phyloP scores from a whole-genome alignment of 2,329 filamentous ascomycete species.

The Aspergillus intermedius region DNA sequence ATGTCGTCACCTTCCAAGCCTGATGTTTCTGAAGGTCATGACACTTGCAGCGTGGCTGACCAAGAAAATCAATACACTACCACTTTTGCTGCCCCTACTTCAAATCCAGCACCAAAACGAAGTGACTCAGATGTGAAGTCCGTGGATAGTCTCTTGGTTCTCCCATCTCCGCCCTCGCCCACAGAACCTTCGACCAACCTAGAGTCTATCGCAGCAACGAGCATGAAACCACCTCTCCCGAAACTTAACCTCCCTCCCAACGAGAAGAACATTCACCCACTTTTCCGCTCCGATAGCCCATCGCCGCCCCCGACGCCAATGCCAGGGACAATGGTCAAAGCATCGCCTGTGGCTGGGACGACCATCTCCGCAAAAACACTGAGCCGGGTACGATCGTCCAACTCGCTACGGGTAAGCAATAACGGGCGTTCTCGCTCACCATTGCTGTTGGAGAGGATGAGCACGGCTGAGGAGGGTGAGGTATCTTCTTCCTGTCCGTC shows the following conservation, averaged over 20 bases:
- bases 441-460: slow-evolving; percentile 7
- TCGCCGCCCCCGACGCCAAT: slow-evolving; percentile 47
- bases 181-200: slow-evolving; percentile 14
- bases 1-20: slow-evolving; percentile 8
- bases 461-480: neutral
- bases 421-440: slow-evolving; percentile 14
- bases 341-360: slow-evolving; percentile 50
- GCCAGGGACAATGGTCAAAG: slow-evolving; percentile 50
- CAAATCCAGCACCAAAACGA: slow-evolving; percentile 4
- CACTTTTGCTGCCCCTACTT: neutral
- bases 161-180: slow-evolving; percentile 14
- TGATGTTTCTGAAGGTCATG: slow-evolving; percentile 2
- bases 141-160: slow-evolving; percentile 18
- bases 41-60: slow-evolving; percentile 7
- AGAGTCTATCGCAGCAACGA: slow-evolving; percentile 6
- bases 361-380: slow-evolving; percentile 39
- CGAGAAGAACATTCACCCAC: slow-evolving; percentile 52
- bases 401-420: slow-evolving; percentile 22
- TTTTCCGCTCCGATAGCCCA: slow-evolving; percentile 51
- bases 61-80: neutral
- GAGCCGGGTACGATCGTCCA: slow-evolving; percentile 30
- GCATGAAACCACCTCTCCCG: slow-evolving; percentile 7
- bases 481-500: neutral
- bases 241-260: slow-evolving; percentile 20
- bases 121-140: slow-evolving; percentile 17